Base-by-base conservation (phyloP, 805 yeast genomes). In the Starmerella vitae region DNA sequence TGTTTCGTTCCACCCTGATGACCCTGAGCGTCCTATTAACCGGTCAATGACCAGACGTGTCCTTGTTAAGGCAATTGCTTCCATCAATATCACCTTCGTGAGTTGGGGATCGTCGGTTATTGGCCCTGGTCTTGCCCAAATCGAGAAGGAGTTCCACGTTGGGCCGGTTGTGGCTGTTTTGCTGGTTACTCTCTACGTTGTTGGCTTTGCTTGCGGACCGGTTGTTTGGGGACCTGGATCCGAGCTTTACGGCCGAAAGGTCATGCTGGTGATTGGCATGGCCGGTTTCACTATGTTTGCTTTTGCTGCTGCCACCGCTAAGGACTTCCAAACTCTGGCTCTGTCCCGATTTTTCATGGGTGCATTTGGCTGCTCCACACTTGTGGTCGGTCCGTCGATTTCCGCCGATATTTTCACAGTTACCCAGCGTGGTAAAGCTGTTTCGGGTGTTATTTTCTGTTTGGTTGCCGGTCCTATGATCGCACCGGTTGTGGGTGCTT, bases 131-230 rank as follows among this genome's bases (percentile, higher is more conserved):
- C 62, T 44, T 38, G 57, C 46, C 36, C 56, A 48, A 13, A 54
- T 63, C 12, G 44, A 62, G 42, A 53, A 53, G 43, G 56, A 54
- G 13, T 72, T 57, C 58, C 66, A 65, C 20, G 59, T 72, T 12
- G 65, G 70, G 4, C 37, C 58, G 26, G 68, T 67, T 15, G 70
- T 66, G 0, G 67, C 76, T 3, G 58, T 70, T 13, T 59, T 78
- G 33, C 66, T 71, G 9, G 68, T 77, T 1, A 65, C 83, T 0
- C 56, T 77, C 13, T 78, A 70, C 47, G 71, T 77, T 10, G 53
- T 76, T 34, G 86, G 85, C 0, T 70, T 76, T 50, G 81, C 80
- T 1, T 57, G 72, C 13, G 86, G 85, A 0, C 81, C 82, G 3
- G 60, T 75, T 55, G 46, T 76, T 10, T 72, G 75, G 68, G 82